Evolutionary conservation across 768 basidiomycete genomes (phyloP), one percentile per base, ranked within the genome.

Genomic region (Lactarius tabidus): DNA sequence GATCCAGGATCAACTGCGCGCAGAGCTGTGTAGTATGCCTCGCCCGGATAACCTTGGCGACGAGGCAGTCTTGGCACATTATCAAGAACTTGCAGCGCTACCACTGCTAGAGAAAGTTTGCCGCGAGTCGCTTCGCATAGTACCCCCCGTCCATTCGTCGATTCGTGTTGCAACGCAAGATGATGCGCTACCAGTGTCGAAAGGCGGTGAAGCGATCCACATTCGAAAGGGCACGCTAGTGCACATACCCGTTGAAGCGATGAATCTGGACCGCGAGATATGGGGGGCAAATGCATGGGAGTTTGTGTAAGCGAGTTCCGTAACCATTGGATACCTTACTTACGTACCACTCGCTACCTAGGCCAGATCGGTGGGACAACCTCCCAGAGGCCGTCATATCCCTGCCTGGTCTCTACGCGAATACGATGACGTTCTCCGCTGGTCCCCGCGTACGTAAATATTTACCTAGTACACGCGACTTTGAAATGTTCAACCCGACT

Each of bases 201-300:
- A 81, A 85, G 69, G 84, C 84, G 3, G 80, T 72, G 26, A 69
- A 79, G 33, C 74, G 9, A 76, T 90, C 55, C 72, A 74, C 14
- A 77, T 93, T 57, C 79, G 79, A 2, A 89, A 89, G 70, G 92
- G 90, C 7, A 86, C 83, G 52, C 83, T 88, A 51, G 83, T 94
- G 7, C 90, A 93, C 73, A 81, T 93, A 6, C 86, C 92, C 0
- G 75, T 93, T 12, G 91, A 93, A 69, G 90, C 84, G 2, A 85
- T 93, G 77, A 92, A 91, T 72, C 75, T 91, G 31, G 89, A 92
- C 72, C 86, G 85, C 62, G 82, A 75, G 20, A 80, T 93, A 31
- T 94, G 92, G 90, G 93, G 93, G 6, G 78, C 84, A 29, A 85
- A 90, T 72, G 90, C 88, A 36, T 91, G 89, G 90, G 80, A 85